Percentiles rank a stretch among this genome's conserved stretches.
These are phyloP conservation scores for Capsicum rhomboideum DNA, from an alignment of 257 asterid species.

Conservation along the genomic window DNA sequence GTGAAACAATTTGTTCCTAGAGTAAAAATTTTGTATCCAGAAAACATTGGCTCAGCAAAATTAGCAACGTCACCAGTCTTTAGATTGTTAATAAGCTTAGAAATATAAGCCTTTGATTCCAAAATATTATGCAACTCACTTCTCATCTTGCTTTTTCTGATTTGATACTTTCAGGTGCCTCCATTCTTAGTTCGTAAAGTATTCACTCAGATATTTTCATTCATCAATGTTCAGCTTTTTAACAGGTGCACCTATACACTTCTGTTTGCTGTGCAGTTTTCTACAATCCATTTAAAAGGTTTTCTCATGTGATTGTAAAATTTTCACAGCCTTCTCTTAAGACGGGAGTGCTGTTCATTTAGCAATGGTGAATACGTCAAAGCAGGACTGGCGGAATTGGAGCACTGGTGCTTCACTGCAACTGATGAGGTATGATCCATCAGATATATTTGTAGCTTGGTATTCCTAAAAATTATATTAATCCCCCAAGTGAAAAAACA, in stretches of 20 bases:
- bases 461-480: not conserved
- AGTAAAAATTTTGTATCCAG: not conserved
- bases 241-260: conserved; percentile 53
- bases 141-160: not conserved
- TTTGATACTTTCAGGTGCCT: conserved; percentile 54
- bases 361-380: conserved; percentile 97
- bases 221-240: conserved; percentile 92
- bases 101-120: not conserved
- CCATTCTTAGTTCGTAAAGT: conserved; percentile 97
- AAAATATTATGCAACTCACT: not conserved
- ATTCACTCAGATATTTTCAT: conserved; percentile 95
- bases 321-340: conserved; percentile 65
- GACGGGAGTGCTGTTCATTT: conserved; percentile 97
- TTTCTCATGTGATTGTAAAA: not conserved
- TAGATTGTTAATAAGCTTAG: not conserved
- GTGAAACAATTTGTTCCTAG: not conserved
- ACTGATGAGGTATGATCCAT: conserved; percentile 66
- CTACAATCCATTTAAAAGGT: not conserved
- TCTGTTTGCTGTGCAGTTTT: conserved; percentile 1
- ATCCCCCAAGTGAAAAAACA: conserved; percentile 21
- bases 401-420: conserved; percentile 78
- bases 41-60: not conserved
- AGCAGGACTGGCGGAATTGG: conserved; percentile 91
- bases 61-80: not conserved
- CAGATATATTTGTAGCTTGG: conserved; percentile 2